A percentile compares a stretch with the other conserved stretches of the same genome.
Conservation (phyloP, 495 filamentous ascomycete species). For the Talaromyces stipitatus region DNA sequence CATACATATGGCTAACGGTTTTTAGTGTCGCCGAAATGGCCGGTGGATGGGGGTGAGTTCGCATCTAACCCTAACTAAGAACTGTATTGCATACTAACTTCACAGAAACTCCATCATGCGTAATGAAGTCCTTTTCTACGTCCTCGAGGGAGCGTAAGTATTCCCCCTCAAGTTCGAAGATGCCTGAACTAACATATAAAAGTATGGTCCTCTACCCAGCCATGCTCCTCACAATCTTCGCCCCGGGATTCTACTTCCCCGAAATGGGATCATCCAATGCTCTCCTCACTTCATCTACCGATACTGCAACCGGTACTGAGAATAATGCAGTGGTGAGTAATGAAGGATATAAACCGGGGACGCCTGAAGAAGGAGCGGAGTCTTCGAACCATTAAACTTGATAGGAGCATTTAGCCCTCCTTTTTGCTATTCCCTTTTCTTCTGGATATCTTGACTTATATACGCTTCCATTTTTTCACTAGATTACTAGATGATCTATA, state of each 20-base stretch:
- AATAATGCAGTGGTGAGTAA: not conserved
- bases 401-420: not conserved
- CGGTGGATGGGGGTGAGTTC: conserved; percentile 48
- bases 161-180: not conserved
- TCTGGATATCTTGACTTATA: too few species aligned
- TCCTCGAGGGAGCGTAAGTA: conserved; percentile 51
- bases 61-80: not conserved
- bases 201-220: conserved; percentile 45
- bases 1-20: not conserved
- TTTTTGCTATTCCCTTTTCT: not conserved
- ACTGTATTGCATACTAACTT: not conserved
- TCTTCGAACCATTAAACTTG: not conserved
- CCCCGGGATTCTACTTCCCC: conserved; percentile 42
- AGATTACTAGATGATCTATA: too few species aligned
- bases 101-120: conserved; percentile 53
- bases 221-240: conserved; percentile 37
- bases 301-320: not conserved
- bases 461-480: too few species aligned
- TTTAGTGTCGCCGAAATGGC: conserved; percentile 56
- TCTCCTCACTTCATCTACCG: not conserved
- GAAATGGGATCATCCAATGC: conserved; percentile 19
- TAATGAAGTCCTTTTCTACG: conserved; percentile 54
- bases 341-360: not conserved
- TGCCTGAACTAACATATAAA: not conserved
- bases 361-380: not conserved